These are phyloP conservation scores for Toxicodendron radicans DNA, from an alignment of 345 rosid genomes.

Conservation along the genomic window DNA sequence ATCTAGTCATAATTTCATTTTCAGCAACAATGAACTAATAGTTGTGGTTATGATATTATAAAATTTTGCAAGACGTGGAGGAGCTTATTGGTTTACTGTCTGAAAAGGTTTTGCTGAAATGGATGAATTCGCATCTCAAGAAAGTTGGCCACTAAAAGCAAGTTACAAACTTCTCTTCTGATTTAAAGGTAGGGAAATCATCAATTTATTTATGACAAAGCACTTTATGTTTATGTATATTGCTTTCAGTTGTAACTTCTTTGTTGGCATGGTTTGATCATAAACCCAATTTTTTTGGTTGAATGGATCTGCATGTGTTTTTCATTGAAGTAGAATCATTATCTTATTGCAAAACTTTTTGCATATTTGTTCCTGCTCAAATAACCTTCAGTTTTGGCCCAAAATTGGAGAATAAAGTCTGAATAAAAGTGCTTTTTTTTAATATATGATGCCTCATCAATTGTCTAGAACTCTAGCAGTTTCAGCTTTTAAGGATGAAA, in stretches of 20 bases:
- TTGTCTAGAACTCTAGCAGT: background rate
- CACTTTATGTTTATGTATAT: constrained; percentile 11
- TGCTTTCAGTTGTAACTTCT: background rate
- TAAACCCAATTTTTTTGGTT: constrained; percentile 1
- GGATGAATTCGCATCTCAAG: constrained; percentile 98
- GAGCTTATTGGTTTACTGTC: constrained; percentile 91
- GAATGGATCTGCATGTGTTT: background rate
- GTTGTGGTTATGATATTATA: background rate
- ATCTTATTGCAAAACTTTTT: background rate
- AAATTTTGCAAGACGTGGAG: constrained; percentile 75
- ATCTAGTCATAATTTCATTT: background rate
- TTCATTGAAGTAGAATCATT: background rate
- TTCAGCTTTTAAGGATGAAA: background rate
- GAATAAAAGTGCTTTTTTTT: background rate
- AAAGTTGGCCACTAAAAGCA: constrained; percentile 85
- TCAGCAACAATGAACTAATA: background rate
- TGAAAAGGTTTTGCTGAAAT: constrained; percentile 89
- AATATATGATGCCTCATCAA: background rate
- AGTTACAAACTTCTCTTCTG: constrained; percentile 93
- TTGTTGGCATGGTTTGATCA: constrained; percentile 9
- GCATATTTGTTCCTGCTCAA: background rate
- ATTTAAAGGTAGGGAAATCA: constrained; percentile 71
- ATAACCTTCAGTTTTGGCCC: background rate
- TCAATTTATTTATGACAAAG: constrained; percentile 11
- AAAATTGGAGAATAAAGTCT: background rate